Evolutionary conservation across 257 asterid genomes (phyloP).

Genomic region (Orobanche coerulescens): DNA sequence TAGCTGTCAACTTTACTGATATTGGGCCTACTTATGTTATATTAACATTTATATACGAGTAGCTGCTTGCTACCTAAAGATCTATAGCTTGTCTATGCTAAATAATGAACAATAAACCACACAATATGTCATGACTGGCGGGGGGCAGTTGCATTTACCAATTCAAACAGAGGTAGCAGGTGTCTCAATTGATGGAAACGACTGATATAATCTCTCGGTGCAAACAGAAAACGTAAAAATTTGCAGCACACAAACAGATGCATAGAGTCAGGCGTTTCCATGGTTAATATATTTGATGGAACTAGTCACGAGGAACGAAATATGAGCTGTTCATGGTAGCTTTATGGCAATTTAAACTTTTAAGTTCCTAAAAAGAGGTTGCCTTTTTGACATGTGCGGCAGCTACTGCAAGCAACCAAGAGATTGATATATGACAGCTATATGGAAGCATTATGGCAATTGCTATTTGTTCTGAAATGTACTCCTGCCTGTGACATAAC

Average conservation of each 20-base stretch:
- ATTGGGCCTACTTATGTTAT: not conserved
- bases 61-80: not conserved
- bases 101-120: conserved; percentile 1
- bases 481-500: conserved; percentile 2
- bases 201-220: not conserved
- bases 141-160: not conserved
- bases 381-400: not conserved
- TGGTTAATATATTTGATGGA: not conserved
- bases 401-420: not conserved
- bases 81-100: not conserved
- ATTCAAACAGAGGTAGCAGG: not conserved
- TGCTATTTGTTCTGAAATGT: conserved; percentile 1
- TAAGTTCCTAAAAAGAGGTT: not conserved
- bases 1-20: not conserved
- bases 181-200: not conserved
- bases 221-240: not conserved
- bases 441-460: conserved; percentile 5
- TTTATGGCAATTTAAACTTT: not conserved
- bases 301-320: not conserved
- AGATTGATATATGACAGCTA: not conserved
- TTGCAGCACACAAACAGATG: not conserved
- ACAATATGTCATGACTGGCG: not conserved
- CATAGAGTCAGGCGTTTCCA: not conserved
- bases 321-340: conserved; percentile 6
- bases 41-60: not conserved